Evolutionary conservation across 1,139 yeast genomes (phyloP).

Genomic region (Blastobotrys illinoisensis): DNA sequence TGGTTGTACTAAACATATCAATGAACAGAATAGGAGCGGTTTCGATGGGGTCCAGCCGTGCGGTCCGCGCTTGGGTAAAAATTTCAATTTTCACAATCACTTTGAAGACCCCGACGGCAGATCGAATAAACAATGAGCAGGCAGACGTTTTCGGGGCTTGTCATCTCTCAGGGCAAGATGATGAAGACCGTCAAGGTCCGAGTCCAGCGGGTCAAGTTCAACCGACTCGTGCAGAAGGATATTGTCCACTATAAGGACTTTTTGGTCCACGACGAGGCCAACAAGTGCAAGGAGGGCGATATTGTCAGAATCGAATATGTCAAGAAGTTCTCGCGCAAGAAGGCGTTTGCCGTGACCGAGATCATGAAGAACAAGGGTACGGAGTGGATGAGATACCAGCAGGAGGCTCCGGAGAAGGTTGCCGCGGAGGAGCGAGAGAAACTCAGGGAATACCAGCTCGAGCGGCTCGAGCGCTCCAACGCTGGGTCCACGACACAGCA

Average conservation of each 20-base stretch:
- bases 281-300: slow-evolving; percentile 91
- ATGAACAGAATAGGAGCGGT: no score
- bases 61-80: neutral
- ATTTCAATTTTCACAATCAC: neutral
- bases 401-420: slow-evolving; percentile 64
- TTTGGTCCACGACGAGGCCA: slow-evolving; percentile 90
- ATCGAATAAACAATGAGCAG: slow-evolving; percentile 54
- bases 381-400: slow-evolving; percentile 76
- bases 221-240: slow-evolving; percentile 39
- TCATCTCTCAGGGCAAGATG: slow-evolving; percentile 94
- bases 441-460: slow-evolving; percentile 40
- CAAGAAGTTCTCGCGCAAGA: slow-evolving; percentile 76
- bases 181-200: slow-evolving; percentile 91
- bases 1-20: no score
- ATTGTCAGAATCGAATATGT: slow-evolving; percentile 88
- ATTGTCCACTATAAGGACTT: slow-evolving; percentile 75
- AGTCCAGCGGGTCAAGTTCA: slow-evolving; percentile 45
- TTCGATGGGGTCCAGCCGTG: neutral
- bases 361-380: slow-evolving; percentile 86
- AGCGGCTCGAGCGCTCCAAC: slow-evolving; percentile 27
- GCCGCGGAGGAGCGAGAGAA: slow-evolving; percentile 53
- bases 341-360: slow-evolving; percentile 91
- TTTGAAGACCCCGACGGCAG: neutral
- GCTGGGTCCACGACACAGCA: slow-evolving; percentile 23
- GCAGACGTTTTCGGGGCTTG: slow-evolving; percentile 88